Conservation (phyloP, 345 rosid genomes). For the Gossypioides kirkii region DNA sequence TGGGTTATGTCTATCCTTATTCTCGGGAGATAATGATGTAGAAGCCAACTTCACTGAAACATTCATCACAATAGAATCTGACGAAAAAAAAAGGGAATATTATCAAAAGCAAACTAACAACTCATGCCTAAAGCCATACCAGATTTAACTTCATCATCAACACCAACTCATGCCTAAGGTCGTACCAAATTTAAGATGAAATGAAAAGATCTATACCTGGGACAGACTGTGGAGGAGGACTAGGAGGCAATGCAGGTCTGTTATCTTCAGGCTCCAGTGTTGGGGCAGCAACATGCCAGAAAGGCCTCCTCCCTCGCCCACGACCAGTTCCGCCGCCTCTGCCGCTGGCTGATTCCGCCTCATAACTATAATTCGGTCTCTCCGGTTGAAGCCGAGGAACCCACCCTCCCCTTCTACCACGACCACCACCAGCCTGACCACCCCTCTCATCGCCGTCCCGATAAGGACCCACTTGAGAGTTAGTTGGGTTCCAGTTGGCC, state of each 20-base stretch:
- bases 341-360: neutral
- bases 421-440: constrained; percentile 1
- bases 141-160: neutral
- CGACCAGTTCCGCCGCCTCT: neutral
- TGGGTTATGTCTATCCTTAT: constrained; percentile 21
- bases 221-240: neutral
- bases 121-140: neutral
- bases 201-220: neutral
- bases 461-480: neutral
- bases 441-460: neutral
- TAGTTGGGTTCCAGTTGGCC: neutral
- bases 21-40: constrained; percentile 4
- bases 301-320: neutral
- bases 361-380: neutral
- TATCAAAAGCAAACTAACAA: neutral
- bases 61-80: constrained; percentile 1
- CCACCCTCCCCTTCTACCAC: neutral
- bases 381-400: neutral
- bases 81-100: neutral
- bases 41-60: constrained; percentile 22
- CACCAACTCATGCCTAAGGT: too few relatives aligned
- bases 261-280: constrained; percentile 1
- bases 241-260: neutral
- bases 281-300: neutral
- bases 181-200: neutral